Conservation (phyloP, 352 stramenopile species). For the Globisporangium canariense region DNA sequence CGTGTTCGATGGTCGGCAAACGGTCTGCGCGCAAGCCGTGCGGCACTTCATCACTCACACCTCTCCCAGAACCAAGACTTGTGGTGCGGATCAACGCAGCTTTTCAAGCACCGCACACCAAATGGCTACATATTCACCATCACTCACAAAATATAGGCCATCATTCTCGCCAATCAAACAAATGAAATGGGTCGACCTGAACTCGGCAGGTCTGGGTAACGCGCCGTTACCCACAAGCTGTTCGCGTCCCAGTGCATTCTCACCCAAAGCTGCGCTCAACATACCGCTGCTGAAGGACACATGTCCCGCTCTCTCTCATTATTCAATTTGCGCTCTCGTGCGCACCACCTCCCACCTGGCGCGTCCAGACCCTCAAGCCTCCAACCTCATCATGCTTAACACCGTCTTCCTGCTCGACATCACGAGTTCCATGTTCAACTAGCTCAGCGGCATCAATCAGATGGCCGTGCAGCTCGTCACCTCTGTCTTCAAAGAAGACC, state of each 20-base stretch:
- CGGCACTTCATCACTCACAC: too few species aligned
- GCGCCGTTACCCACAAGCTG: too few species aligned
- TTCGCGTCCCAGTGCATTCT: not conserved
- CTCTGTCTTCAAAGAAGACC: slow-evolving; percentile 46
- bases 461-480: slow-evolving; percentile 46
- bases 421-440: slow-evolving; percentile 58
- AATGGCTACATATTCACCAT: not conserved
- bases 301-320: not conserved
- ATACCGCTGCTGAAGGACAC: not conserved
- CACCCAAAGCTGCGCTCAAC: not conserved
- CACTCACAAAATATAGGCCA: too few species aligned
- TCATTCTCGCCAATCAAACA: too few species aligned
- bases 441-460: slow-evolving; percentile 51
- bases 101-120: too few species aligned
- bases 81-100: too few species aligned
- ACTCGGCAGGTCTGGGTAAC: too few species aligned
- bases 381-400: slow-evolving; percentile 43
- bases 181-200: too few species aligned
- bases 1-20: too few species aligned
- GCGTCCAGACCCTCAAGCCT: too few species aligned
- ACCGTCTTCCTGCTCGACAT: slow-evolving; percentile 69
- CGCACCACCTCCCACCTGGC: not conserved
- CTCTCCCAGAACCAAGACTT: too few species aligned
- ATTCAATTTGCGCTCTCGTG: not conserved
- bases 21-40: too few species aligned